Percentiles rank a stretch among this genome's conserved stretches.
Evolutionary conservation across 2,329 filamentous ascomycete species (phyloP).

Genomic region (Dothideomycetidae sp.): DNA sequence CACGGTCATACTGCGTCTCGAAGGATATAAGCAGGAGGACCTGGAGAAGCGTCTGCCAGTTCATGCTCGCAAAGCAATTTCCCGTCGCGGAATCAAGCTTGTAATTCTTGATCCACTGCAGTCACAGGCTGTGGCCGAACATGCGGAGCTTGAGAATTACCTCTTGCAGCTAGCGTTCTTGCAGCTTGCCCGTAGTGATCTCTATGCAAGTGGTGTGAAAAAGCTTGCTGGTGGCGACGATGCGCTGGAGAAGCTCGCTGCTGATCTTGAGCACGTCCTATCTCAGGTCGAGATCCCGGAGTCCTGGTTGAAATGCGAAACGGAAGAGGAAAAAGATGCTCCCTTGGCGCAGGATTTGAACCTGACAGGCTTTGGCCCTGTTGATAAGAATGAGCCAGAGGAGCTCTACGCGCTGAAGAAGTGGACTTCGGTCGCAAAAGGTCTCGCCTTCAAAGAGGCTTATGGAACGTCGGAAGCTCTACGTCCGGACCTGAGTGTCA

Average conservation of each 20-base stretch:
- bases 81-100: conserved; percentile 55
- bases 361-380: conserved; percentile 68
- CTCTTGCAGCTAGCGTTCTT: conserved; percentile 74
- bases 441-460: conserved; percentile 85
- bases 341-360: conserved; percentile 51
- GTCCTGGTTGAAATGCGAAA: conserved; percentile 60
- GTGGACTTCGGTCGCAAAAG: conserved; percentile 78
- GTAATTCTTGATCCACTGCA: conserved; percentile 60
- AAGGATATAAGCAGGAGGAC: conserved; percentile 74
- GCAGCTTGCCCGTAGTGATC: conserved; percentile 54
- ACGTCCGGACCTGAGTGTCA: conserved; percentile 71
- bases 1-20: conserved; percentile 60
- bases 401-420: conserved; percentile 50
- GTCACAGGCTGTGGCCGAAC: conserved; percentile 53
- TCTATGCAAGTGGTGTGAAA: conserved; percentile 46
- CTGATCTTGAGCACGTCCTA: conserved; percentile 52
- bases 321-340: conserved; percentile 39
- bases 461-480: conserved; percentile 61
- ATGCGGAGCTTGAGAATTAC: conserved; percentile 46
- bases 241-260: conserved; percentile 44
- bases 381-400: conserved; percentile 62
- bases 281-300: conserved; percentile 62
- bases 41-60: conserved; percentile 72
- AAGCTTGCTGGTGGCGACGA: conserved; percentile 53
- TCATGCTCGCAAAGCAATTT: conserved; percentile 55